A percentile compares a stretch with the other conserved stretches of the same genome.
These are phyloP conservation scores for Candida insectalens DNA, from an alignment of 805 yeast species.

Conservation along the genomic window DNA sequence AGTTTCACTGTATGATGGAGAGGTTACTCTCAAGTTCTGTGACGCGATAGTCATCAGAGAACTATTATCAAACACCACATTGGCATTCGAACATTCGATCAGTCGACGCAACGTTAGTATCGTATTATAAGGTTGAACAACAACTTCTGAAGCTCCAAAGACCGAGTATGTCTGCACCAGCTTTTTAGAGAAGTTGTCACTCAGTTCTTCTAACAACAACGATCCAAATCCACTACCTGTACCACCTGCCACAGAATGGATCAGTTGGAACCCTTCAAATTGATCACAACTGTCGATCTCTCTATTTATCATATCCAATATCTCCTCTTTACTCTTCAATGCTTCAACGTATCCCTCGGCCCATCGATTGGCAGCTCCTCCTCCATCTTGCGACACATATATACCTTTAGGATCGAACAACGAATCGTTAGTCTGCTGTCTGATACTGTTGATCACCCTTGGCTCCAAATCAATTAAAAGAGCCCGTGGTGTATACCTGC, in stretches of 20 bases:
- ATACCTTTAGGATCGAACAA: slow-evolving; percentile 79
- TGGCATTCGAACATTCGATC: slow-evolving; percentile 77
- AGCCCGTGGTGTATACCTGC: slow-evolving; percentile 83
- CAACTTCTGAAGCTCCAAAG: slow-evolving; percentile 90
- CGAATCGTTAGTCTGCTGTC: slow-evolving; percentile 11
- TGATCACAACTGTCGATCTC: slow-evolving; percentile 88
- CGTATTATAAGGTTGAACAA: slow-evolving; percentile 94
- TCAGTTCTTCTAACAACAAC: slow-evolving; percentile 60
- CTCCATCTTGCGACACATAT: slow-evolving; percentile 70
- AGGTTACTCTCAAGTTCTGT: slow-evolving; percentile 41
- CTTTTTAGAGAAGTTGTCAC: slow-evolving; percentile 78
- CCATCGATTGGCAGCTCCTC: slow-evolving; percentile 97
- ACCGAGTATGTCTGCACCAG: slow-evolving; percentile 78
- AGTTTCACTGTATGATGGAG: slow-evolving; percentile 66
- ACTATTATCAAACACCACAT: slow-evolving; percentile 85
- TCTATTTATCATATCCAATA: slow-evolving; percentile 75
- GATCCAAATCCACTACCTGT: slow-evolving; percentile 97
- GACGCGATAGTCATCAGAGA: slow-evolving; percentile 70
- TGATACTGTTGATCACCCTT: slow-evolving; percentile 62
- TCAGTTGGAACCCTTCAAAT: slow-evolving; percentile 78
- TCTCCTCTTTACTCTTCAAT: slow-evolving; percentile 53
- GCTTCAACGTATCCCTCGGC: slow-evolving; percentile 82
- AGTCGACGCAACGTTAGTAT: slow-evolving; percentile 72
- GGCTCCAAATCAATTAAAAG: slow-evolving; percentile 85
- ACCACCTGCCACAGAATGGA: slow-evolving; percentile 97